Conservation (phyloP, 352 stramenopile genomes). For the Pythium brachiatum region DNA sequence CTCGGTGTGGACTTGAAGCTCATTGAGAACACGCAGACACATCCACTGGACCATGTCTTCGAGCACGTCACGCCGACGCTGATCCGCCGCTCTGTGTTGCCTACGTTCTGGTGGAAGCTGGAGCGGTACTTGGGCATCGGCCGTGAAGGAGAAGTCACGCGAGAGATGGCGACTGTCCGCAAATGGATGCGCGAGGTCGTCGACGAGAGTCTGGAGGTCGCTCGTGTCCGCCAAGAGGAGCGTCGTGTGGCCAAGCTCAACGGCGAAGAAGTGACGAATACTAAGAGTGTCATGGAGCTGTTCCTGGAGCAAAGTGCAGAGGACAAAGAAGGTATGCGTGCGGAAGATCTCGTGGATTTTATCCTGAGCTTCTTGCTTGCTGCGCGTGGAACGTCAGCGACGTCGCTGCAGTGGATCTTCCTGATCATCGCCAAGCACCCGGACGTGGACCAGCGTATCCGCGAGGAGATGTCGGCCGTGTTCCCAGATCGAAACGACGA, state of each 20-base stretch:
- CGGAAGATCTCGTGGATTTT: constrained; percentile 60
- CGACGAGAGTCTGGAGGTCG: constrained; percentile 38
- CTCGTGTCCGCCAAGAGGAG: constrained; percentile 17
- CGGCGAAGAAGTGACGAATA: constrained; percentile 32
- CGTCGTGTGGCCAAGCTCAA: constrained; percentile 14
- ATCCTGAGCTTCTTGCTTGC: constrained; percentile 62
- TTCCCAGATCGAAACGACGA: constrained; percentile 2
- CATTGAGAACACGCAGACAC: constrained; percentile 38
- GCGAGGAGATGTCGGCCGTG: constrained; percentile 35
- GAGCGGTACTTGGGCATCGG: constrained; percentile 42
- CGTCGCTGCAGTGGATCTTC: constrained; percentile 63
- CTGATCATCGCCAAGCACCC: constrained; percentile 63
- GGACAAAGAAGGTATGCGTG: constrained; percentile 24
- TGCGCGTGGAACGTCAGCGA: constrained; percentile 72
- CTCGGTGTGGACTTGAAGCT: constrained; percentile 38
- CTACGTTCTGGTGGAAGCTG: constrained; percentile 43
- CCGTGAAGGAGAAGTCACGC: constrained; percentile 27
- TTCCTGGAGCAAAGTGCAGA: constrained; percentile 11
- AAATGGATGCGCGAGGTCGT: constrained; percentile 44
- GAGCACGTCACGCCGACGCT: not conserved
- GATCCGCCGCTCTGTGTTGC: constrained; percentile 26
- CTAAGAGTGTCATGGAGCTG: constrained; percentile 13
- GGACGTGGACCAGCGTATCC: constrained; percentile 38
- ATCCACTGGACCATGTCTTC: constrained; percentile 30
- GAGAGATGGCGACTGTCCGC: constrained; percentile 28